These are phyloP conservation scores for Calocybe gangraenosa DNA, from an alignment of 768 basidiomycete genomes.

Conservation along the genomic window DNA sequence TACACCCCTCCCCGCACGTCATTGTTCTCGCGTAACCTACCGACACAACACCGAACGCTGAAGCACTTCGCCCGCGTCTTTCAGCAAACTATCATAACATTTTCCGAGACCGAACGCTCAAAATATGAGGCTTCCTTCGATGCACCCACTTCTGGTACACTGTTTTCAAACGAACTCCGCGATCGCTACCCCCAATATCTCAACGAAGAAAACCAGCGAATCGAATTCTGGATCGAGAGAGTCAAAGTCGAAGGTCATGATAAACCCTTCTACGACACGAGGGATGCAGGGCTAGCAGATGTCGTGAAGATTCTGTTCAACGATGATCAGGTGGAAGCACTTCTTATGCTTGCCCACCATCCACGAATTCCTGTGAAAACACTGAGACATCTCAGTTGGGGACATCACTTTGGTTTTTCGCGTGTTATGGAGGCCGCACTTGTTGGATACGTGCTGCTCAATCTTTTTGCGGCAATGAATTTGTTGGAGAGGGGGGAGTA, in stretches of 20 bases:
- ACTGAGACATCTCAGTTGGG: slow-evolving; percentile 24
- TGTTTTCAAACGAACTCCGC: slow-evolving; percentile 4
- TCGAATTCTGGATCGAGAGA: slow-evolving; percentile 1
- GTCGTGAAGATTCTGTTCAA: slow-evolving; percentile 17
- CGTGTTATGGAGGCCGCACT: slow-evolving; percentile 26
- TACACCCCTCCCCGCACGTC: slow-evolving; percentile 4
- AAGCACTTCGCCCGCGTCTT: slow-evolving; percentile 6
- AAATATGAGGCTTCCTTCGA: slow-evolving; percentile 4
- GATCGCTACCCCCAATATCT: slow-evolving; percentile 2
- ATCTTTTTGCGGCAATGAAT: slow-evolving; percentile 26
- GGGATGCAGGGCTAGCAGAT: neutral
- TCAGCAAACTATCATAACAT: slow-evolving; percentile 2
- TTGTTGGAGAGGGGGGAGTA: slow-evolving; percentile 25
- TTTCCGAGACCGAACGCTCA: slow-evolving; percentile 10
- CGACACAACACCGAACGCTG: slow-evolving; percentile 2
- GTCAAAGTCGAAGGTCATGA: neutral
- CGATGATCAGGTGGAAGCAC: slow-evolving; percentile 26
- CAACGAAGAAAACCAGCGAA: neutral
- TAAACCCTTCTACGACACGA: neutral
- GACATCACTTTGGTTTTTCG: slow-evolving; percentile 30
- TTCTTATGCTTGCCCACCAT: slow-evolving; percentile 34
- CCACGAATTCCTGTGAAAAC: slow-evolving; percentile 24
- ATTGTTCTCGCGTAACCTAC: slow-evolving; percentile 1
- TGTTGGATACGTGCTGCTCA: slow-evolving; percentile 32
- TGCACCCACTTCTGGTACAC: neutral